Evolutionary conservation across 2,329 filamentous ascomycete species (phyloP), one percentile per base, ranked within the genome.

Genomic region (Arthrobotrys pseudoclavata): DNA sequence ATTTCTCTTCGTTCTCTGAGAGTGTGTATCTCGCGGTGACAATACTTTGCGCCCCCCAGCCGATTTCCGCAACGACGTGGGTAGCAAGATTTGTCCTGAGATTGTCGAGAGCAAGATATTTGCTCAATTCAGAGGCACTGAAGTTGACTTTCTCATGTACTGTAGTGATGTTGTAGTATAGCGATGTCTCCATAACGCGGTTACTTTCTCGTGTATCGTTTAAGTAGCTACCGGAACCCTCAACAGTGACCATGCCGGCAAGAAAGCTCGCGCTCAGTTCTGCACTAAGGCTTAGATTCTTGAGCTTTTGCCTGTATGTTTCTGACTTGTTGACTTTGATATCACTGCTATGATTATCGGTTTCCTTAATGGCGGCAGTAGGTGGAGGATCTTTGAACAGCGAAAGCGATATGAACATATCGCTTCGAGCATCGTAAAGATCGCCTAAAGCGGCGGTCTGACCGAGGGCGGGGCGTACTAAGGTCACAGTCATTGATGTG

Each of bases 241-340:
- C 63, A 18, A 70, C 53, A 26, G 29, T 34, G 53, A 79, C 48
- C 13, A 79, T 31, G 9, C 64, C 70, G 13, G 31, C 70, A 13
- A 79, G 76, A 57, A 76, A 69, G 60, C 76, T 76, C 22, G 69
- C 69, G 31, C 67, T 34, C 18, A 79, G 52, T 20, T 76, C 69
- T 12, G 29, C 48, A 22, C 52, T 31, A 34, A 79, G 31, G 37
- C 64, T 47, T 15, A 76, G 24, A 15, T 61, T 29, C 15, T 22
- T 64, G 29, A 79, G 69, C 50, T 76, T 76, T 13, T 79, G 62
- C 22, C 67, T 76, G 47, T 53, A 76, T 1, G 55, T 64, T 50
- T 60, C 70, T 26, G 37, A 64, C n/a, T 42, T 61, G 45, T 6
- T 26, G 34, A 57, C 60, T 15, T 76, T 64, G 24, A 70, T 48